Percentiles rank a stretch among this genome's conserved stretches.
phyloP scores from a whole-genome alignment of 192 early-diverging fungal genomes.

The Coemansia sp. region DNA sequence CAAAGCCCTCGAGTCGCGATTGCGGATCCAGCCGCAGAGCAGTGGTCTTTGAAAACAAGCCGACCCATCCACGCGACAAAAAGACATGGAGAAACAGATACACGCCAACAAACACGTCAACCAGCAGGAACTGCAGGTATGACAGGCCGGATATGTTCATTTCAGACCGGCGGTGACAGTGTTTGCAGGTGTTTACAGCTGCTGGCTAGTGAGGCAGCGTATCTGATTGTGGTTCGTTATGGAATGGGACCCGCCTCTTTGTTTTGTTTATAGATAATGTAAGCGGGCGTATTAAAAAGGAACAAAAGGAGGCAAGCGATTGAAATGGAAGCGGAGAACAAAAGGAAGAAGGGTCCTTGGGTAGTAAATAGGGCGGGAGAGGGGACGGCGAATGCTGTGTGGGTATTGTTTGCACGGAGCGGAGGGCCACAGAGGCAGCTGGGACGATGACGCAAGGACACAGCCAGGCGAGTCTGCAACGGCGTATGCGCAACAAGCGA shows the following conservation, averaged over 20 bases:
- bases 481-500: too few relatives aligned
- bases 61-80: conserved; percentile 32
- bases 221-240: neutral
- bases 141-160: conserved; percentile 50
- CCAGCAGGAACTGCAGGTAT: conserved; percentile 47
- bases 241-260: neutral
- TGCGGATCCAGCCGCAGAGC: conserved; percentile 18
- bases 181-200: too few relatives aligned
- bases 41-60: conserved; percentile 21
- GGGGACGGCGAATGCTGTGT: too few relatives aligned
- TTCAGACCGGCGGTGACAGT: too few relatives aligned
- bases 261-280: neutral
- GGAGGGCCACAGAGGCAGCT: too few relatives aligned
- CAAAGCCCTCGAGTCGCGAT: conserved; percentile 13
- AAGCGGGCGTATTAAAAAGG: neutral
- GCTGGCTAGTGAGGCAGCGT: too few relatives aligned
- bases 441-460: too few relatives aligned
- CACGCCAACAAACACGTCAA: conserved; percentile 34
- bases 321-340: too few relatives aligned
- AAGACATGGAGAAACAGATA: conserved; percentile 37
- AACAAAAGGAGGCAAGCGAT: neutral
- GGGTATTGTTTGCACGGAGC: too few relatives aligned
- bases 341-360: too few relatives aligned
- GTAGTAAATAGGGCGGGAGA: too few relatives aligned
- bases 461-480: too few relatives aligned